Conservation (phyloP, 441 rosid species). For the Adansonia madagascariensis region DNA sequence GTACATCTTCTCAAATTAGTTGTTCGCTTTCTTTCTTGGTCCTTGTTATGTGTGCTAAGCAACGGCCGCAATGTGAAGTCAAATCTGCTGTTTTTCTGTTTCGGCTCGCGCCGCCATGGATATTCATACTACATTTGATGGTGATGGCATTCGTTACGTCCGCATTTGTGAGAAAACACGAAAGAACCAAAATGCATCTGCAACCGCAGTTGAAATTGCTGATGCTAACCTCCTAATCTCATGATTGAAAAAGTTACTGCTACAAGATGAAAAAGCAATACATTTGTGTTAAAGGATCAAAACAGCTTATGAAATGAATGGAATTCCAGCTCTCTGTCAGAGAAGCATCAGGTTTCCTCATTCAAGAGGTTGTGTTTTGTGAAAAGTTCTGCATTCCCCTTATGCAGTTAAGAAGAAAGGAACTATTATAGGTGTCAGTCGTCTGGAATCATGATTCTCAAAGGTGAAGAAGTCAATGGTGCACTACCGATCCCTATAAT, state of each 20-base stretch:
- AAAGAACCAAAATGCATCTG: not conserved
- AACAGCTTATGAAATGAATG: not conserved
- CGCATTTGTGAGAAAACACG: not conserved
- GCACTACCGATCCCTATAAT: not conserved
- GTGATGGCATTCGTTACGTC: not conserved
- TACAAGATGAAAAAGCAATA: not conserved
- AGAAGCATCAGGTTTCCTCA: not conserved
- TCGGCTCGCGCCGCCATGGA: not conserved
- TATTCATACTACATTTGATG: not conserved
- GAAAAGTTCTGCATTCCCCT: not conserved
- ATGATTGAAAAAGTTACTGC: not conserved
- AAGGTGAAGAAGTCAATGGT: not conserved
- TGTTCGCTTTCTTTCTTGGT: not conserved
- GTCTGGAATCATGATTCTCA: not conserved
- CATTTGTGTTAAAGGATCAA: not conserved
- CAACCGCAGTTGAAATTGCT: not conserved
- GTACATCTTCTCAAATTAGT: not conserved
- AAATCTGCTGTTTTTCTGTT: not conserved
- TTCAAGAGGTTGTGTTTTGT: not conserved
- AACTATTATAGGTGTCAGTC: not conserved
- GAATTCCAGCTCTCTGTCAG: not conserved
- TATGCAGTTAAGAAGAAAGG: not conserved
- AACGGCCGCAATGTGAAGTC: not conserved
- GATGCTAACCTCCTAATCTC: constrained; percentile 2
- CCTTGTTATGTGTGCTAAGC: not conserved